A percentile compares a stretch with the other conserved stretches of the same genome.
These are phyloP conservation scores for Pluteus cervinus DNA, from an alignment of 768 basidiomycete species.

Conservation along the genomic window DNA sequence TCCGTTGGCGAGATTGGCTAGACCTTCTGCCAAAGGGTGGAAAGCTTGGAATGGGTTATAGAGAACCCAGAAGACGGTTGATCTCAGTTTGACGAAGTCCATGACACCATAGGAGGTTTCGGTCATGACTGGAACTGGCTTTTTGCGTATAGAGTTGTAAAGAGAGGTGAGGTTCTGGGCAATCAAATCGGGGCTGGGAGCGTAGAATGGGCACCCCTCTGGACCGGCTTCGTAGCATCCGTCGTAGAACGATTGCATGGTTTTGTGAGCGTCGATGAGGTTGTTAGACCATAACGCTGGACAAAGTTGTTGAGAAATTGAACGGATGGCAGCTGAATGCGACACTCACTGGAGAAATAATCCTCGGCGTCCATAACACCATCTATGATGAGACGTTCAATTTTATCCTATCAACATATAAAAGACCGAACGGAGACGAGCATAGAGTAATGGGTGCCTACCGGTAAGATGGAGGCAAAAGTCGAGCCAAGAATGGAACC, in stretches of 20 bases:
- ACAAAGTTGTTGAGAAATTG: background rate
- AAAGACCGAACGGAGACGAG: too few species aligned
- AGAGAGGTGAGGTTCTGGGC: slow-evolving; percentile 27
- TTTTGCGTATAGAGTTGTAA: slow-evolving; percentile 12
- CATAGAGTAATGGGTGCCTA: too few species aligned
- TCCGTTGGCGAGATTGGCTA: slow-evolving; percentile 28
- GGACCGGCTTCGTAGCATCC: slow-evolving; percentile 33
- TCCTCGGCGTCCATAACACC: slow-evolving; percentile 35
- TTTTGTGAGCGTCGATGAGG: slow-evolving; percentile 30
- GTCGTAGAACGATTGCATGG: slow-evolving; percentile 26
- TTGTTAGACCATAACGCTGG: slow-evolving; percentile 29
- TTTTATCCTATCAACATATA: too few species aligned
- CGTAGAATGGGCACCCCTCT: slow-evolving; percentile 29
- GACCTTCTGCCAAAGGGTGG: slow-evolving; percentile 24
- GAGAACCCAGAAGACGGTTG: slow-evolving; percentile 23
- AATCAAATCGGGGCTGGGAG: slow-evolving; percentile 26
- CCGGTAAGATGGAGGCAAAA: slow-evolving; percentile 18
- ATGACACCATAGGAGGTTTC: slow-evolving; percentile 28
- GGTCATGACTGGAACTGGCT: slow-evolving; percentile 27
- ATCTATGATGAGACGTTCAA: slow-evolving; percentile 33
- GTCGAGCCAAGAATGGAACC: slow-evolving; percentile 16
- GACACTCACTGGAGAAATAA: slow-evolving; percentile 29
- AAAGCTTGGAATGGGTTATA: slow-evolving; percentile 30
- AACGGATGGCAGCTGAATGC: background rate
- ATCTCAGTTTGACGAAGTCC: slow-evolving; percentile 26